Conservation (phyloP, 441 rosid genomes). For the Erodium trifolium region DNA sequence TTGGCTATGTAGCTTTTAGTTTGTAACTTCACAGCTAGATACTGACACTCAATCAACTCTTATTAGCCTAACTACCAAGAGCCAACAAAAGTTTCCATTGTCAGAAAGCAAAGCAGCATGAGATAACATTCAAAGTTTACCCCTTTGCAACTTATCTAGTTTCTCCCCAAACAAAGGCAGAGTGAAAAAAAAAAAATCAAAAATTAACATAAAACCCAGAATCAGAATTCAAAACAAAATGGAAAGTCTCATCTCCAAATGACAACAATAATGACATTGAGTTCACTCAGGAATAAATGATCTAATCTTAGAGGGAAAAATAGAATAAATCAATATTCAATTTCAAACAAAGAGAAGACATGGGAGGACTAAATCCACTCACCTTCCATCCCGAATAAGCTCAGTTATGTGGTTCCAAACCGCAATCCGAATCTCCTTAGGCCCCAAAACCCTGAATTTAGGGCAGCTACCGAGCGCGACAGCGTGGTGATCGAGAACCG, state of each 20-base stretch:
- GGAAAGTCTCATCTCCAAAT: neutral
- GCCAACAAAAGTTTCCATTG: too few relatives aligned
- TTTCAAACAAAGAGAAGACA: neutral
- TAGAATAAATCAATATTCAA: too few relatives aligned
- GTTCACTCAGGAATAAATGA: neutral
- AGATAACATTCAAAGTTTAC: too few relatives aligned
- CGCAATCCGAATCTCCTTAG: constrained; percentile 46
- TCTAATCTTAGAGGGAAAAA: neutral
- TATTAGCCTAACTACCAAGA: too few relatives aligned
- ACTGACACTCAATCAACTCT: too few relatives aligned
- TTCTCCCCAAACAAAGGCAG: neutral
- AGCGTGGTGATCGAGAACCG: constrained; percentile 87
- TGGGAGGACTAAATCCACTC: constrained; percentile 3
- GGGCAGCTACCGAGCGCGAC: constrained; percentile 98
- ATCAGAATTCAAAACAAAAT: neutral
- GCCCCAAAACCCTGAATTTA: constrained; percentile 69
- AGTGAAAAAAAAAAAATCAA: neutral
- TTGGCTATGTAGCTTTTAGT: neutral
- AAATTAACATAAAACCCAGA: neutral
- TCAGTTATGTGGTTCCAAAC: constrained; percentile 65
- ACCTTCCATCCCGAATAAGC: constrained; percentile 59
- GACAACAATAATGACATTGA: neutral
- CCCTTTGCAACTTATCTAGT: neutral
- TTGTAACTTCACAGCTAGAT: neutral
- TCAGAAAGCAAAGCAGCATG: too few relatives aligned